Base-by-base conservation (phyloP, 2,329 filamentous ascomycete species). In the Pseudogymnoascus sp. region DNA sequence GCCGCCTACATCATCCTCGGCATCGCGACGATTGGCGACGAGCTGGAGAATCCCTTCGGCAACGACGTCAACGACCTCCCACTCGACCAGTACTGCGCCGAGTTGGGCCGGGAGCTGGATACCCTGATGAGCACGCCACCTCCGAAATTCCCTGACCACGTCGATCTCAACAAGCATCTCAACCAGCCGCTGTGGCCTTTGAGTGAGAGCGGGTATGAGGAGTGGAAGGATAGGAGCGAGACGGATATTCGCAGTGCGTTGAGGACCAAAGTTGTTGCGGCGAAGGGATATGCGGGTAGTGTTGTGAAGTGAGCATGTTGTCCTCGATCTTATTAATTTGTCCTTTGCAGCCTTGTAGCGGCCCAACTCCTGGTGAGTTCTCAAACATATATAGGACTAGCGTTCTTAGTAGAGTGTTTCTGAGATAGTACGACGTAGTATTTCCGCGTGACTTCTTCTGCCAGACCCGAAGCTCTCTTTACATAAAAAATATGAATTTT, bases 41-140 rank as follows among this genome's bases (percentile, higher is more conserved):
- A 94, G 75, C 89, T 94, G 66, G 90, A 94, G 74, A 91, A 94
- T 70, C 90, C 90, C 5, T 94, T 94, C 73, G 90, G 90, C 63
- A 80, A 86, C 66, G 90, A 94, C 66, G 90, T 92, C 68, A 94
- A 94, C 71, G 90, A 94, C 74, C 76, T 92, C 42, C 88, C 88
- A 0, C 80, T 92, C 2, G 90, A 93, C 71, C 77, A 80, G 12
- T 95, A 86, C 78, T 94, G 90, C 75, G 81, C 86, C 38, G 88
- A 92, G 70, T 80, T 94, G 42, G 84, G 87, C 22, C 74, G 81
- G 33, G 91, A 95, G 68, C 79, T 94, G 67, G 88, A 93, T 70
- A 84, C 89, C 63, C 85, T 93, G 39, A 72, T 67, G 14, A 66
- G 63, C 14, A 62, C 62, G 14, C 63, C 66, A 11, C 63, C 63